Conservation (phyloP, 495 filamentous ascomycete genomes). For the Aspergillus baeticus region DNA sequence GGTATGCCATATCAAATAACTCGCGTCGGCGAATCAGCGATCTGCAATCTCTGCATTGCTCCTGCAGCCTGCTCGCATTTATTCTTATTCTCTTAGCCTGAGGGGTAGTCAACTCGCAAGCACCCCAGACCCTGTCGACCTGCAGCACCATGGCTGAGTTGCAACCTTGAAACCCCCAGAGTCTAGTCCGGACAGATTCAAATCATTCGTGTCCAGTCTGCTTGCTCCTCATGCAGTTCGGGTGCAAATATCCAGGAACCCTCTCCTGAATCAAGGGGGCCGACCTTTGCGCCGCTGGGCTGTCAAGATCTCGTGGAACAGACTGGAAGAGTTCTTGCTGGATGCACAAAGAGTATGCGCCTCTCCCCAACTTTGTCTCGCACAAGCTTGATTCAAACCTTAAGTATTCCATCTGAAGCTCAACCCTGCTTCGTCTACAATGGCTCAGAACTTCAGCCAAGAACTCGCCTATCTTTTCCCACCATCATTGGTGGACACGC, state of each 20-base stretch:
- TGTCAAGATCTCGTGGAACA: constrained; percentile 6
- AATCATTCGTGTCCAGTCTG: constrained; percentile 1
- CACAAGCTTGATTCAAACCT: constrained; percentile 14
- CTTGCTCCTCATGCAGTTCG: background rate
- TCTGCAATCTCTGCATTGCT: background rate
- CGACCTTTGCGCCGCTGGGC: background rate
- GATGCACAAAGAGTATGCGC: background rate
- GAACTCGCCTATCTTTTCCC: background rate
- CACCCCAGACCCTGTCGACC: constrained; percentile 23
- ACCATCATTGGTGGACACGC: constrained; percentile 12
- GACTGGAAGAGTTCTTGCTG: background rate
- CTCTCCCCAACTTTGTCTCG: constrained; percentile 10
- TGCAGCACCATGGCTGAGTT: constrained; percentile 17
- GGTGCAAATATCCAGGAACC: background rate
- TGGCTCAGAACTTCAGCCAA: background rate
- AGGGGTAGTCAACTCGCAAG: background rate
- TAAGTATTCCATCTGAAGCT: background rate
- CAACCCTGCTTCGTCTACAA: background rate
- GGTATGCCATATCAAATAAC: background rate
- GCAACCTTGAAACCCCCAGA: constrained; percentile 5
- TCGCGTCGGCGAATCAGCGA: background rate
- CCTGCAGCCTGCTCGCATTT: background rate
- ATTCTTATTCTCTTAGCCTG: background rate
- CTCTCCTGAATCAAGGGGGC: background rate
- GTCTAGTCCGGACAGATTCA: background rate